Conservation (phyloP, 306 rosid genomes). For the Ziziphus jujuba region DNA sequence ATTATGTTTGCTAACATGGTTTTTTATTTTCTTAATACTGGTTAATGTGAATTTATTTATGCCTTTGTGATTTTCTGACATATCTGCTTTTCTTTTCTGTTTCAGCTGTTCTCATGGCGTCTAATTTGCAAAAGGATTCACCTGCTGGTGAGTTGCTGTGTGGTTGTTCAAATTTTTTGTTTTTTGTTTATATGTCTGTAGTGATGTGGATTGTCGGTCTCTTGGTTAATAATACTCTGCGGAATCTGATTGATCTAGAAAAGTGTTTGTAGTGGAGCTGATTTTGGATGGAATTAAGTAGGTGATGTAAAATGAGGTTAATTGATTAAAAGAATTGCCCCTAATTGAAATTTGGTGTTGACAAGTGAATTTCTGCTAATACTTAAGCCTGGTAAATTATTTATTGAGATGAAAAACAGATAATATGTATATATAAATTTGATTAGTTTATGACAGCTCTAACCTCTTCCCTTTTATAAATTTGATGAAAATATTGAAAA, state of each 20-base stretch:
- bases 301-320: neutral
- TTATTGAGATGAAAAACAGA: too few species aligned
- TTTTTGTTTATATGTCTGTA: neutral
- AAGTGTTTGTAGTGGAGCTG: neutral
- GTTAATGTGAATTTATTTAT: neutral
- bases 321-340: neutral
- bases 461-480: too few species aligned
- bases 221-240: neutral
- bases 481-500: too few species aligned
- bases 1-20: neutral
- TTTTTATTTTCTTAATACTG: neutral
- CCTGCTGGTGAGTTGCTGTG: constrained; percentile 54
- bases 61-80: neutral
- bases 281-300: neutral
- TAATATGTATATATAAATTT: too few species aligned
- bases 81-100: constrained; percentile 7
- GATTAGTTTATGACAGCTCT: too few species aligned
- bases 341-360: neutral
- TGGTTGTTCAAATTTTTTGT: neutral
- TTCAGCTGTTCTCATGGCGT: constrained; percentile 65
- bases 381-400: too few species aligned
- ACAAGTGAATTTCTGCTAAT: neutral
- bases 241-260: constrained; percentile 19
- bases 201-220: neutral
- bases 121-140: constrained; percentile 54